Percentiles rank a stretch among this genome's conserved stretches.
Evolutionary conservation across 78 protist species (phyloP).

Genomic region (Mastigamoeba balamuthi): DNA sequence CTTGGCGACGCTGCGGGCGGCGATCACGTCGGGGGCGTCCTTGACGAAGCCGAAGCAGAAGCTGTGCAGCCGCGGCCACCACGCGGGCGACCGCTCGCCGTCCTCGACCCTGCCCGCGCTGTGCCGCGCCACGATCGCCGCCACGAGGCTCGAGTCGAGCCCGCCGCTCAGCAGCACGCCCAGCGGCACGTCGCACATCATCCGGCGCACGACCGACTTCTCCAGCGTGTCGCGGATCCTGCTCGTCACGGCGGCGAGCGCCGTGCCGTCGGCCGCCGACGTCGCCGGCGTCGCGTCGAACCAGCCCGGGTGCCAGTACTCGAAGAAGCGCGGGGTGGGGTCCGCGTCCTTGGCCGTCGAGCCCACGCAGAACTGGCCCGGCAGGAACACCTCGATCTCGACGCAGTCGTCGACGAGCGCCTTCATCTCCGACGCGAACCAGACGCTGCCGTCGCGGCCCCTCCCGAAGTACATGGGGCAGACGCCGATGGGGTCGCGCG

Average conservation of each 20-base stretch:
- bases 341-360: too few relatives aligned
- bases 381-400: slow-evolving; percentile 56
- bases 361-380: slow-evolving; percentile 59
- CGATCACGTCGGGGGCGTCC: slow-evolving; percentile 71
- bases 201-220: slow-evolving; percentile 46
- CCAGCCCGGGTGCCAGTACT: slow-evolving; percentile 53
- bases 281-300: slow-evolving; percentile 32
- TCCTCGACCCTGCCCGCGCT: slow-evolving; percentile 35
- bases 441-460: slow-evolving; percentile 54
- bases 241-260: too few relatives aligned
- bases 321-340: too few relatives aligned
- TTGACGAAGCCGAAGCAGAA: slow-evolving; percentile 70
- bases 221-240: slow-evolving; percentile 46
- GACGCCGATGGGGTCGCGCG: slow-evolving; percentile 85
- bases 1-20: slow-evolving; percentile 68
- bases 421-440: slow-evolving; percentile 75
- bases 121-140: slow-evolving; percentile 69
- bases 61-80: slow-evolving; percentile 67
- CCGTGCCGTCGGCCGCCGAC: background rate
- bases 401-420: slow-evolving; percentile 67
- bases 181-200: slow-evolving; percentile 80
- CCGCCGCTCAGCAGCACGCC: slow-evolving; percentile 88
- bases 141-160: slow-evolving; percentile 72
- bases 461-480: slow-evolving; percentile 67
- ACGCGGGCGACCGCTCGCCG: slow-evolving; percentile 25